Evolutionary conservation across 345 rosid species (phyloP).

Genomic region (Linum tenue): DNA sequence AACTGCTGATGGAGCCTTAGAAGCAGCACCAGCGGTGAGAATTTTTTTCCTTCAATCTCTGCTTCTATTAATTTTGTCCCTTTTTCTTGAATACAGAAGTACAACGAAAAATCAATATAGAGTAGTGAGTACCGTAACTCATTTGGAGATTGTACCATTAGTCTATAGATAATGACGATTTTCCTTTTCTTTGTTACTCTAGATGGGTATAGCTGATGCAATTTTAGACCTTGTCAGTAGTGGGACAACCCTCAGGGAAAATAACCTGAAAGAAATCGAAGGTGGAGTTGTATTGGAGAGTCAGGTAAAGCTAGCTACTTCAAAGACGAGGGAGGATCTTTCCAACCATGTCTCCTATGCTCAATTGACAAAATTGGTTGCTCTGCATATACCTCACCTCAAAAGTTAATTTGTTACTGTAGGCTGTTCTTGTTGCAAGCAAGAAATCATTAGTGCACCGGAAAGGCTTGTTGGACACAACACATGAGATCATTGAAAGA

Average conservation of each 20-base stretch:
- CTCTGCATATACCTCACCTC: neutral
- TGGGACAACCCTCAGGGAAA: conserved; percentile 83
- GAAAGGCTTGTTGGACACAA: conserved; percentile 49
- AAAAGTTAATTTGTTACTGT: conserved; percentile 9
- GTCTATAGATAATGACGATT: neutral
- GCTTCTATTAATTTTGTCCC: neutral
- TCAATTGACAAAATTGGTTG: no score
- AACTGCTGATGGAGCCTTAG: conserved; percentile 96
- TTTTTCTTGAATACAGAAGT: neutral
- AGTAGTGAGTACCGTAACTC: neutral
- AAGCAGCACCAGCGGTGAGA: conserved; percentile 98
- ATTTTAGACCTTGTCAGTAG: conserved; percentile 98
- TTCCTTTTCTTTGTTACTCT: conserved; percentile 7
- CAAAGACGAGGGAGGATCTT: neutral
- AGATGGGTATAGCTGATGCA: conserved; percentile 99
- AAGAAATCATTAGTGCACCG: conserved; percentile 60
- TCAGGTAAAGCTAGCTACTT: conserved; percentile 44
- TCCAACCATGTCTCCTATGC: conserved; percentile 1
- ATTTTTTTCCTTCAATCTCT: neutral
- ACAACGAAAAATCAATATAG: neutral
- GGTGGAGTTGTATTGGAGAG: conserved; percentile 89
- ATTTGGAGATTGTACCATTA: no score
- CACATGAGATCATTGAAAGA: conserved; percentile 88
- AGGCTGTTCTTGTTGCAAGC: conserved; percentile 91
- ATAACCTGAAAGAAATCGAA: conserved; percentile 89